Base-by-base conservation (phyloP, 2,329 filamentous ascomycete species). In the Dothistroma septosporum region DNA sequence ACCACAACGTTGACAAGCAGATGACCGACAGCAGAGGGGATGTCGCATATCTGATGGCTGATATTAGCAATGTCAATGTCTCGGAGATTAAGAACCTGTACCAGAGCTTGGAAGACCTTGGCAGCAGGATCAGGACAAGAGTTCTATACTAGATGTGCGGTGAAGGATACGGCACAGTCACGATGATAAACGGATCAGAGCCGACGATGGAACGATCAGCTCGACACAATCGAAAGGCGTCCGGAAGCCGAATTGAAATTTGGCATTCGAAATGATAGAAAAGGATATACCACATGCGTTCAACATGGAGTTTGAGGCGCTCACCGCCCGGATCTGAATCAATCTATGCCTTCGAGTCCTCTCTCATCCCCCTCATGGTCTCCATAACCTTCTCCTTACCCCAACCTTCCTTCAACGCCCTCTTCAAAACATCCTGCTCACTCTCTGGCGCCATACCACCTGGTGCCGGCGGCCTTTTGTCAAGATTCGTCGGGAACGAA, bases 1-100 rank as follows among this genome's bases (percentile, higher is more conserved):
- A 95, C 72, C 92, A 99, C 81, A 99, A 99, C 76, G 92, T 99
- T 69, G 93, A 97, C 80, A 97, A 97, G 83, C 94, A 99, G 79
- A 97, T 95, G 81, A 94, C 91, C 55, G 94, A 97, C 76, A 96
- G 90, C 78, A 89, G 88, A 79, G 93, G 92, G 68, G 93, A 97
- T 74, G 88, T 90, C 66, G 94, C 94, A 21, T 99, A 99, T 75
- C 82, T 99, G 64, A 97, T 99, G 92, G 94, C 94, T 8, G 94
- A 99, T 79, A 89, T 99, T 70, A 96, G 91, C 78, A 86, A 89
- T 64, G 91, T 97, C 69, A 86, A 89, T 71, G 83, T 85, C 55
- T 82, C 82, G 46, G 89, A 96, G 72, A 91, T 97, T 75, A 92
- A 91, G 78, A 87, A 91, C 62, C 86, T 99, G 58, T 91, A 89